phyloP scores from a whole-genome alignment of 495 filamentous ascomycete species.

The Neurospora sp. region DNA sequence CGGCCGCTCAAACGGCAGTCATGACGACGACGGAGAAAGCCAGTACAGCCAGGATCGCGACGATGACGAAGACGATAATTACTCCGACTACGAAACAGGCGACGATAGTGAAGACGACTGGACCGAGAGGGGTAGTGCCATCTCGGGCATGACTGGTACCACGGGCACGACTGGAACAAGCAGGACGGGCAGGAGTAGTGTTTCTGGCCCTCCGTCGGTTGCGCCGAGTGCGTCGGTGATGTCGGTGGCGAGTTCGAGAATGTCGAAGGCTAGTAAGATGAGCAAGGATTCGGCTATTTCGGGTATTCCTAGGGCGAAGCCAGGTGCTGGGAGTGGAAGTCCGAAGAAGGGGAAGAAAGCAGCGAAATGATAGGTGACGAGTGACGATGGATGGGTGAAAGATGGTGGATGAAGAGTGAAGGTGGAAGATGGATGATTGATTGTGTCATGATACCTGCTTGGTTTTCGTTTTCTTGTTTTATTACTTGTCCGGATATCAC shows the following conservation, averaged over 20 bases:
- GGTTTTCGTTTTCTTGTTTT: too few species aligned
- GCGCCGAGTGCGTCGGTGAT: neutral
- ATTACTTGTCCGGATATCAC: too few species aligned
- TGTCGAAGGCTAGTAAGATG: neutral
- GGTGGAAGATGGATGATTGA: neutral
- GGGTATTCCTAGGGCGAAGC: neutral
- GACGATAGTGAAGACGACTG: conserved; percentile 25
- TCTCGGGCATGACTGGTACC: conserved; percentile 30
- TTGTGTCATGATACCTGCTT: neutral
- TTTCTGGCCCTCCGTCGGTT: neutral
- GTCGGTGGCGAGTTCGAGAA: neutral
- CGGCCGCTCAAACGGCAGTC: neutral
- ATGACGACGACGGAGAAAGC: neutral
- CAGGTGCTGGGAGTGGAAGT: neutral
- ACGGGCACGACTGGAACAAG: conserved; percentile 20
- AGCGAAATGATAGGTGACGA: too few species aligned
- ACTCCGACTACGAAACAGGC: conserved; percentile 12
- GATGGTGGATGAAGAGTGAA: too few species aligned
- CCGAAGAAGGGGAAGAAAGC: neutral
- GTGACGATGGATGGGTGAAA: too few species aligned
- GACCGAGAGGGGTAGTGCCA: conserved; percentile 18
- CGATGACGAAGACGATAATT: conserved; percentile 36
- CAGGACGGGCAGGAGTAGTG: neutral
- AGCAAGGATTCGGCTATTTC: neutral
- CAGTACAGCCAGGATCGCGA: neutral